These are phyloP conservation scores for Iberis amara DNA, from an alignment of 441 rosid genomes.

Conservation along the genomic window DNA sequence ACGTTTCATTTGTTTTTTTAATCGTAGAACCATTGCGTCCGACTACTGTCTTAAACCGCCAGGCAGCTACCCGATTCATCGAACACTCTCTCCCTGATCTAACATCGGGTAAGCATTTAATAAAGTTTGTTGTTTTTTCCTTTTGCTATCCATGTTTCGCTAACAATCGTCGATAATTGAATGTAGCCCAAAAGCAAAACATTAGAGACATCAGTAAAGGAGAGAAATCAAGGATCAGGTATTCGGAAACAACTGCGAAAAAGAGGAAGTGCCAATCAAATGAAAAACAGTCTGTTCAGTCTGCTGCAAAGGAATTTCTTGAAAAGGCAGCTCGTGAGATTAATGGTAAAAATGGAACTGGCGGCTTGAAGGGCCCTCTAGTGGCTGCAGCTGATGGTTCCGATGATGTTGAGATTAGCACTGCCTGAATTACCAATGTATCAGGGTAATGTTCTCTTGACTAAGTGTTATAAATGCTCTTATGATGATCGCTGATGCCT, in stretches of 20 bases:
- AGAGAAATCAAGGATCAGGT: conserved; percentile 49
- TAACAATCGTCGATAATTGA: conserved; percentile 10
- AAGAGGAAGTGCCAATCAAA: conserved; percentile 71
- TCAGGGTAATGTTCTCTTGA: conserved; percentile 25
- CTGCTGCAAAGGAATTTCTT: conserved; percentile 77
- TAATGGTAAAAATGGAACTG: conserved; percentile 48
- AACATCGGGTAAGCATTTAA: conserved; percentile 47
- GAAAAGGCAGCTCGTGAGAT: conserved; percentile 85
- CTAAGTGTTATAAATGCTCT: conserved; percentile 7
- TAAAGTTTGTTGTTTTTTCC: not conserved
- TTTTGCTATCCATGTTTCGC: not conserved
- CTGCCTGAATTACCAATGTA: conserved; percentile 32
- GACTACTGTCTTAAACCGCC: conserved; percentile 66
- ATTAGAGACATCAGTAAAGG: conserved; percentile 66
- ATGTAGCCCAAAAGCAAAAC: conserved; percentile 62
- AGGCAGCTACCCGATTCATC: conserved; percentile 78
- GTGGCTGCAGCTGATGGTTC: conserved; percentile 36
- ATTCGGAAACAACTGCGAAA: conserved; percentile 40
- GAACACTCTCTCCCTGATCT: conserved; percentile 85
- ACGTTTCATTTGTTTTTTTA: conserved; percentile 9
- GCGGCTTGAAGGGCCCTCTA: conserved; percentile 72
- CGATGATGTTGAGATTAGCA: conserved; percentile 41
- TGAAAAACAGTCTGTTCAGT: conserved; percentile 51
- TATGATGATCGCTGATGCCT: conserved; percentile 3
- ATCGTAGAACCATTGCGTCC: conserved; percentile 61